Base-by-base conservation (phyloP, 495 filamentous ascomycete species). In the Xylaria grammica region DNA sequence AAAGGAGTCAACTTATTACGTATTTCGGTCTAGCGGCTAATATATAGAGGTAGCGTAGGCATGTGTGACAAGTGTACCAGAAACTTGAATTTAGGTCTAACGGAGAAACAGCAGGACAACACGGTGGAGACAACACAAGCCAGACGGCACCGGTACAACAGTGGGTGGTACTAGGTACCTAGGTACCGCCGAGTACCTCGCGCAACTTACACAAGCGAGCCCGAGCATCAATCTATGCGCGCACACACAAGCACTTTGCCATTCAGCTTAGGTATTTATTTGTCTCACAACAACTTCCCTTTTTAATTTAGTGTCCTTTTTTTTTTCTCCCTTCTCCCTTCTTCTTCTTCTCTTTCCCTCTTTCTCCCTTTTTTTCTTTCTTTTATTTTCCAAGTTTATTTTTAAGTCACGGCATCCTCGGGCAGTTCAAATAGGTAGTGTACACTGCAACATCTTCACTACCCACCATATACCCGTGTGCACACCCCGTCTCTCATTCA, bases 1-100 rank as follows among this genome's bases (percentile, higher is more conserved):
- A n/a, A 49, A 50, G 42, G 51, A 54, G 49, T 32, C 61, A 32
- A 29, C n/a, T 27, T 57, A 63, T 29, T 56, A 56, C 61, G 30
- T 57, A 26, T 56, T 49, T 38, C 1, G 61, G 52, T n/a, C 36
- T 56, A 54, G 60, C 49, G 29, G 24, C 29, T 15, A 34, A n/a
- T n/a, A n/a, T n/a, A n/a, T n/a, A n/a, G n/a, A n/a, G n/a, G n/a
- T n/a, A n/a, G 7, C 22, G 2, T 34, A 30, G 22, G 44, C 19
- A 40, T 26, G 58, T 27, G 46, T 52, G 32, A 61, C 46, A 26
- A 61, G 11, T 52, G 45, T 51, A 46, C 20, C 46, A 51, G 42
- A 59, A 42, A 48, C 40, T 17, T 34, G 56, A 20, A 48, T 32
- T 30, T n/a, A 22, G 20, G n/a, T 27, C 40, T 11, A 13, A 24